Evolutionary conservation across 1,139 yeast species (phyloP).

Genomic region (Kurtzmaniella natalensis): DNA sequence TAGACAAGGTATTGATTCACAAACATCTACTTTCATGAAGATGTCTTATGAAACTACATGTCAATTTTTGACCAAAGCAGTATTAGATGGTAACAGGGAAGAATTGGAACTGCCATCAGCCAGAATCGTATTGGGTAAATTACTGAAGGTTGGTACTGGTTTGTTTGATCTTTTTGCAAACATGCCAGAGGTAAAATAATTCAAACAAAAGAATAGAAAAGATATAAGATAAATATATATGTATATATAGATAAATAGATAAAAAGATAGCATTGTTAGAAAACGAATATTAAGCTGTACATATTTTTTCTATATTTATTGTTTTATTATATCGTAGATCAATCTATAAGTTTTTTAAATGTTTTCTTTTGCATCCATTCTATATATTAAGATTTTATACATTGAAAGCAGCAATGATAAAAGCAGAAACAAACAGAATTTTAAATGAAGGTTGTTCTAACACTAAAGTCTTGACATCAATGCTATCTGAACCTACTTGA

Average conservation of each 20-base stretch:
- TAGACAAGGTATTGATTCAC: constrained; percentile 95
- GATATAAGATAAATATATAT: constrained; percentile 5
- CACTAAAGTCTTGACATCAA: constrained; percentile 50
- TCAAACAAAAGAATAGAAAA: constrained; percentile 6
- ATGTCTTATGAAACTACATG: constrained; percentile 99
- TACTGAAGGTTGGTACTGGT: constrained; percentile 94
- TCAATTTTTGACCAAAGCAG: constrained; percentile 95
- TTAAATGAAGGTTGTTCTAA: constrained; percentile 66
- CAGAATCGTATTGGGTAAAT: constrained; percentile 89
- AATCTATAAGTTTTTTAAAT: too few relatives aligned
- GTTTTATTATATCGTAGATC: constrained; percentile 5
- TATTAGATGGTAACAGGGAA: constrained; percentile 87
- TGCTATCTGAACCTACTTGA: constrained; percentile 39
- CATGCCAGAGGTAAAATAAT: constrained; percentile 36
- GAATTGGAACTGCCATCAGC: constrained; percentile 90
- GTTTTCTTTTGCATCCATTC: constrained; percentile 4
- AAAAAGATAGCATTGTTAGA: constrained; percentile 1
- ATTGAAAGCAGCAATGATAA: constrained; percentile 62
- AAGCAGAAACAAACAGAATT: constrained; percentile 53
- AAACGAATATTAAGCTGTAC: constrained; percentile 2
- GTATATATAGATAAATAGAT: constrained; percentile 2
- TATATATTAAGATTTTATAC: constrained; percentile 20
- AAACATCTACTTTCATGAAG: constrained; percentile 95
- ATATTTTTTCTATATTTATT: constrained; percentile 2
- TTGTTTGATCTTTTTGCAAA: constrained; percentile 82